These are phyloP conservation scores for Hortiboletus campestris DNA, from an alignment of 768 basidiomycete species.

Conservation along the genomic window DNA sequence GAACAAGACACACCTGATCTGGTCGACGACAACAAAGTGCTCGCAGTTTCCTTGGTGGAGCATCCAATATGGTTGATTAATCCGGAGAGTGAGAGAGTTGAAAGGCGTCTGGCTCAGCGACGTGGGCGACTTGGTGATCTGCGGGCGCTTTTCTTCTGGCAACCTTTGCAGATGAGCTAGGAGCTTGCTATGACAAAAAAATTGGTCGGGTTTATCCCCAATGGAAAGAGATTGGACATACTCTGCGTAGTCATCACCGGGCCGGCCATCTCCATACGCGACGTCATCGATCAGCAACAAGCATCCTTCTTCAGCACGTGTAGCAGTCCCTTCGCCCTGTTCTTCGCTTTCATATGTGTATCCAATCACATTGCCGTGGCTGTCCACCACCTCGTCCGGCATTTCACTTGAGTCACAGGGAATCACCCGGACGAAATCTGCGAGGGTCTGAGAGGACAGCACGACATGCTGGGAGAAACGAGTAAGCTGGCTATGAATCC, in stretches of 20 bases:
- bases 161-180: constrained; percentile 38
- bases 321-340: not conserved
- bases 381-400: constrained; percentile 39
- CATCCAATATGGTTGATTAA: constrained; percentile 80
- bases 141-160: constrained; percentile 29
- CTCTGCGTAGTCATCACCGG: constrained; percentile 56
- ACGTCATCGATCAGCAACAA: constrained; percentile 62
- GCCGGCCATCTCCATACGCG: constrained; percentile 54
- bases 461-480: constrained; percentile 69
- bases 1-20: constrained; percentile 54
- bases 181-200: constrained; percentile 42
- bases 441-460: constrained; percentile 70
- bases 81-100: constrained; percentile 52
- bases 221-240: constrained; percentile 28
- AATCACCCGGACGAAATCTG: constrained; percentile 56
- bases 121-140: constrained; percentile 39
- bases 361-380: constrained; percentile 32
- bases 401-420: constrained; percentile 62
- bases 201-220: not conserved
- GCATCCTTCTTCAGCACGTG: constrained; percentile 33
- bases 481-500: constrained; percentile 57
- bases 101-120: constrained; percentile 50
- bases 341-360: constrained; percentile 28
- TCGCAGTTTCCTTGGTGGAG: constrained; percentile 81
- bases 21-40: constrained; percentile 71